Conservation (phyloP, 805 yeast genomes). For the Candida loeiensis region DNA sequence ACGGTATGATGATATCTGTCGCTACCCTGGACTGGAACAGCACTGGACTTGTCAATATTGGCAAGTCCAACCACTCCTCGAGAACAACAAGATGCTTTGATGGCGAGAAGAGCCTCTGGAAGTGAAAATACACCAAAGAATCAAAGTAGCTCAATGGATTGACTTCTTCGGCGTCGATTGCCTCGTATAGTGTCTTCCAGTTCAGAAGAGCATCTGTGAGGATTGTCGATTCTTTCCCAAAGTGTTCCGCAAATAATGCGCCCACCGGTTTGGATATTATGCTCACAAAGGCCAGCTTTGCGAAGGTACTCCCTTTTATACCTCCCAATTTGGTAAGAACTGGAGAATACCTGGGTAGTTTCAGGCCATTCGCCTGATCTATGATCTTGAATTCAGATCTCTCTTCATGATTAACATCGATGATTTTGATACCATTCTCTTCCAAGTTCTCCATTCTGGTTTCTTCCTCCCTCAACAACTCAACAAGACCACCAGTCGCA, state of each 20-base stretch:
- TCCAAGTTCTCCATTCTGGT: too few species aligned
- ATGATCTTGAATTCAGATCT: too few species aligned
- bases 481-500: slow-evolving; percentile 3
- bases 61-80: slow-evolving; percentile 15
- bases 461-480: not conserved
- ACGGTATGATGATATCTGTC: slow-evolving; percentile 20
- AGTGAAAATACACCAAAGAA: slow-evolving; percentile 14
- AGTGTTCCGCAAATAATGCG: slow-evolving; percentile 10
- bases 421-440: too few species aligned
- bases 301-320: not conserved
- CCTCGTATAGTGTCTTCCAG: slow-evolving; percentile 12
- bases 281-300: slow-evolving; percentile 1
- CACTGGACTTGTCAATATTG: slow-evolving; percentile 15
- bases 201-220: slow-evolving; percentile 10
- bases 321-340: not conserved
- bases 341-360: not conserved
- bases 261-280: slow-evolving; percentile 2
- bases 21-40: slow-evolving; percentile 13
- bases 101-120: slow-evolving; percentile 1
- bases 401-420: too few species aligned
- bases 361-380: too few species aligned
- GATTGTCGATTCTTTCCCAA: slow-evolving; percentile 6
- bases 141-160: slow-evolving; percentile 15
- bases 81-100: slow-evolving; percentile 10
- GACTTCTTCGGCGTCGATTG: not conserved